Conservation (phyloP, 768 basidiomycete species). For the Suillus placidus region DNA sequence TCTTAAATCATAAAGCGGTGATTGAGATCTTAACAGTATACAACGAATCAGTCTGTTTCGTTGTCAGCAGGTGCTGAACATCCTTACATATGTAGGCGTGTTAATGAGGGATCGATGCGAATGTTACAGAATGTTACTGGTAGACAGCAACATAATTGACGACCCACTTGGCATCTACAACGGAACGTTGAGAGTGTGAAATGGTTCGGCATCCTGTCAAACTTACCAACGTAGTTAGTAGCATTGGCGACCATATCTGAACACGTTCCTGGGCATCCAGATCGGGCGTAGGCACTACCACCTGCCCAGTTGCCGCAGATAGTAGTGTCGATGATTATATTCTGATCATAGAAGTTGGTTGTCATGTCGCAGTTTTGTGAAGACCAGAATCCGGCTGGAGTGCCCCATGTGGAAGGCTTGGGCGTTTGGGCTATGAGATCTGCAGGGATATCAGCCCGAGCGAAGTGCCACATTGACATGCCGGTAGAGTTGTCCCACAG, state of each 20-base stretch:
- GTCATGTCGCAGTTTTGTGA: constrained; percentile 50
- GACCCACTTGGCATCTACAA: constrained; percentile 55
- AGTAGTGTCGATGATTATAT: constrained; percentile 44
- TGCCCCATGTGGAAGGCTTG: constrained; percentile 52
- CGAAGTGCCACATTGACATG: constrained; percentile 62
- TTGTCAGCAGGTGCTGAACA: neutral
- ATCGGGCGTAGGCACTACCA: constrained; percentile 19
- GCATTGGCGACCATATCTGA: constrained; percentile 53
- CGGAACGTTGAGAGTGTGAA: neutral
- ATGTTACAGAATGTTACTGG: constrained; percentile 37
- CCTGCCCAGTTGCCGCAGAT: constrained; percentile 37
- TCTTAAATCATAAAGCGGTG: neutral
- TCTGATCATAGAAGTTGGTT: constrained; percentile 53
- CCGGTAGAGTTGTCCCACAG: constrained; percentile 49
- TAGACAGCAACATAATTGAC: constrained; percentile 61
- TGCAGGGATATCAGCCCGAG: constrained; percentile 50
- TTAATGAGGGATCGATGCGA: neutral
- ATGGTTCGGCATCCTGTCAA: constrained; percentile 12
- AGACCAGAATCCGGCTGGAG: constrained; percentile 54
- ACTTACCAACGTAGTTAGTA: constrained; percentile 54
- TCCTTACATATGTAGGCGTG: neutral
- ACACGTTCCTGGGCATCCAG: constrained; percentile 47
- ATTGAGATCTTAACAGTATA: neutral
- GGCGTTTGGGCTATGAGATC: constrained; percentile 51
- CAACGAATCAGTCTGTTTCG: neutral